phyloP scores from a whole-genome alignment of 1,284 basidiomycete species.

The Blastosporella zonata region DNA sequence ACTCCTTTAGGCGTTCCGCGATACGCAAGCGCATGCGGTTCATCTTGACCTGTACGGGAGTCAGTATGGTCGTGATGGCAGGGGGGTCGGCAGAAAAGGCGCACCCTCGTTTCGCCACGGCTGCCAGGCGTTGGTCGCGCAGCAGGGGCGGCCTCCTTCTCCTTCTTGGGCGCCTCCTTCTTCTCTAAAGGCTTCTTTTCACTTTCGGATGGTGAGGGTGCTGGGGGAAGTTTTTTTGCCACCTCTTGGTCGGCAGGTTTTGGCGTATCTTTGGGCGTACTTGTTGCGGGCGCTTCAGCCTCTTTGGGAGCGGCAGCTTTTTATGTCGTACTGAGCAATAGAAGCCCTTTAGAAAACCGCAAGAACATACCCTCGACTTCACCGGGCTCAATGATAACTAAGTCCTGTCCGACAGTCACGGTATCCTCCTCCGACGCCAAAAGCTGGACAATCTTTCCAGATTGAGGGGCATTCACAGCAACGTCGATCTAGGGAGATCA shows the following conservation, averaged over 20 bases:
- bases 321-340: conserved; percentile 5
- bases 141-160: conserved; percentile 27
- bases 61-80: not conserved
- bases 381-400: conserved; percentile 90
- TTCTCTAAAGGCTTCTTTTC: conserved; percentile 28
- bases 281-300: conserved; percentile 21
- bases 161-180: conserved; percentile 34
- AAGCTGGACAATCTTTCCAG: conserved; percentile 87
- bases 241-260: conserved; percentile 30
- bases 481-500: conserved; percentile 79
- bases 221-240: conserved; percentile 20
- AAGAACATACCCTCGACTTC: conserved; percentile 49
- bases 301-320: conserved; percentile 30
- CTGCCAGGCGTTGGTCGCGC: conserved; percentile 47
- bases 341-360: not conserved
- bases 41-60: conserved; percentile 79
- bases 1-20: conserved; percentile 96
- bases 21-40: conserved; percentile 97
- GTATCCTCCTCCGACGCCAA: conserved; percentile 93
- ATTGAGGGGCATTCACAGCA: conserved; percentile 89
- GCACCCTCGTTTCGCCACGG: conserved; percentile 84
- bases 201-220: conserved; percentile 36
- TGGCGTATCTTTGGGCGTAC: conserved; percentile 29
- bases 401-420: conserved; percentile 92
- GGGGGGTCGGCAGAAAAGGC: conserved; percentile 20